Evolutionary conservation across 441 rosid genomes (phyloP).

Genomic region (Syzygium syzygioides): DNA sequence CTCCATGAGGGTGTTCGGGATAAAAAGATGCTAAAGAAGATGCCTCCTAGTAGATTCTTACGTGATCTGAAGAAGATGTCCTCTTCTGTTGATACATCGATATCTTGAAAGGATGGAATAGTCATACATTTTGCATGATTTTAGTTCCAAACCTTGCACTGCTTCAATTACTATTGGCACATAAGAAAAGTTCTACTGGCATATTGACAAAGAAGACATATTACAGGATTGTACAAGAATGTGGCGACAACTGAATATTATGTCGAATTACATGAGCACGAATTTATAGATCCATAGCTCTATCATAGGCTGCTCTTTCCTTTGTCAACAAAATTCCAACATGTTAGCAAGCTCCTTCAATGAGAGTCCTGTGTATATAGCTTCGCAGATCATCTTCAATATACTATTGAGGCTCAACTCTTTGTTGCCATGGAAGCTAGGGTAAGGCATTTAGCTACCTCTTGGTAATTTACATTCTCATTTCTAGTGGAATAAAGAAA

Average conservation of each 20-base stretch:
- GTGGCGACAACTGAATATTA: not conserved
- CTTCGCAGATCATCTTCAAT: not conserved
- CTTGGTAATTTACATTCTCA: not conserved
- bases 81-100: not conserved
- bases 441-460: not conserved
- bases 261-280: not conserved
- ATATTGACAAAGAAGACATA: not conserved
- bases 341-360: not conserved
- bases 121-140: not conserved
- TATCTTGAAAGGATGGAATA: not conserved
- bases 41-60: slow-evolving; percentile 20
- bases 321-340: not conserved
- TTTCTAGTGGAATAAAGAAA: not conserved
- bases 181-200: not conserved
- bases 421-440: not conserved
- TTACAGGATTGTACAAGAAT: not conserved
- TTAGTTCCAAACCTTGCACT: not conserved
- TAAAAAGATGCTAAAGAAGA: slow-evolving; percentile 60
- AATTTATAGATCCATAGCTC: not conserved
- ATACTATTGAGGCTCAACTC: not conserved
- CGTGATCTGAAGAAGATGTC: slow-evolving; percentile 10
- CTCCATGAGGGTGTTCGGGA: slow-evolving; percentile 82
- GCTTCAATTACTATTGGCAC: not conserved
- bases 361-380: not conserved
- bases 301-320: not conserved